Evolutionary conservation across 108 stramenopile species (phyloP).

Genomic region (Fistulifera solaris): DNA sequence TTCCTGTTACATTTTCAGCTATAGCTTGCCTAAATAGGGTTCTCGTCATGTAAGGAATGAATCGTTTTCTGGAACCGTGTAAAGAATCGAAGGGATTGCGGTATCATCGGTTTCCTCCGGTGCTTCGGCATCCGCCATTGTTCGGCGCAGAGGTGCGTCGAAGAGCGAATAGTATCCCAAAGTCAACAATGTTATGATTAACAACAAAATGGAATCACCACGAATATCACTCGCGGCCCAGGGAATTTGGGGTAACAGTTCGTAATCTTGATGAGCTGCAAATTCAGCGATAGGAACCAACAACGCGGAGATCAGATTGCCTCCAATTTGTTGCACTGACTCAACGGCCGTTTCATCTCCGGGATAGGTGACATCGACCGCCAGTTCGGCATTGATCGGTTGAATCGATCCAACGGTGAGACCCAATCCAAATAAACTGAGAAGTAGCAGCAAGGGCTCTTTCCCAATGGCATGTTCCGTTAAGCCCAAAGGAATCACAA

Average conservation of each 20-base stretch:
- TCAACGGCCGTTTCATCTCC: conserved; percentile 72
- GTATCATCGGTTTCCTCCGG: conserved; percentile 7
- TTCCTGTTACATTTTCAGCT: background rate
- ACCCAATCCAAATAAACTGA: conserved; percentile 45
- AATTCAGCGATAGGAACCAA: conserved; percentile 48
- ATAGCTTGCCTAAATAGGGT: background rate
- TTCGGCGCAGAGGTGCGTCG: conserved; percentile 43
- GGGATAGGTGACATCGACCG: conserved; percentile 70
- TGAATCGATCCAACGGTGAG: conserved; percentile 60
- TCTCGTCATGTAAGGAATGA: too few species aligned
- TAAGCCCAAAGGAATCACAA: conserved; percentile 44
- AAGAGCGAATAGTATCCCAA: conserved; percentile 37
- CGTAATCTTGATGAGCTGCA: conserved; percentile 32
- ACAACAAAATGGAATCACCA: conserved; percentile 49
- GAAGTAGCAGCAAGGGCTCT: conserved; percentile 38
- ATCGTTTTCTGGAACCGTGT: too few species aligned
- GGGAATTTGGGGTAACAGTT: conserved; percentile 27
- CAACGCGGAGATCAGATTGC: conserved; percentile 55
- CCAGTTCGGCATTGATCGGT: conserved; percentile 71
- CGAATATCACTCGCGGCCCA: conserved; percentile 43
- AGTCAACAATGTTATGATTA: conserved; percentile 26
- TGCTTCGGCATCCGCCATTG: conserved; percentile 27
- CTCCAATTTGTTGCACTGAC: conserved; percentile 59
- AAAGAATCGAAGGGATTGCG: too few species aligned
- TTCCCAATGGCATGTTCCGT: conserved; percentile 49